Base-by-base conservation (phyloP, 768 basidiomycete species). In the Trametes maxima region DNA sequence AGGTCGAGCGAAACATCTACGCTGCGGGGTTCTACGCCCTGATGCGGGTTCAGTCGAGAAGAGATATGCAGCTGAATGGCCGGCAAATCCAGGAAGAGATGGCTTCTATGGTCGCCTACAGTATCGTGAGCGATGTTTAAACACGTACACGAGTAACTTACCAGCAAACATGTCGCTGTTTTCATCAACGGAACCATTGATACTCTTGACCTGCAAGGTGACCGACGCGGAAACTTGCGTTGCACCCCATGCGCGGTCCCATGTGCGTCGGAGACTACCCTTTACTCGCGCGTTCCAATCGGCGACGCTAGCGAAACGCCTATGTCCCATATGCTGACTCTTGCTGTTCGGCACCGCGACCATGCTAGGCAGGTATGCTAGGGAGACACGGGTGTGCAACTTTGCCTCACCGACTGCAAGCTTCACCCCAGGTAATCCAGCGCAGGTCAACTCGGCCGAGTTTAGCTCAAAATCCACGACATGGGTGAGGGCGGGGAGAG, bases 381-480 rank as follows among this genome's bases (percentile, higher is more conserved):
- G 83, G 36, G 79, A 75, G 24, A 90, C 78, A 28, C 80, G 77
- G 0, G 83, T 79, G 56, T 84, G 79, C 46, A 91, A 67, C 35
- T 76, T 78, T 13, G 86, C 74, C 42, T 81, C 79, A 59, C 80
- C 79, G 5, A 80, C 74, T 11, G 78, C 73, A n/a, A 90, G 68
- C 62, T 79, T 79, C 16, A 80, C 77, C 25, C 82, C 85, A 39
- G 83, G 81, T 14, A 82, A 67, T 25, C 80, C 82, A 13, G 79
- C 68, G 43, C 85, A 82, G 2, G 79, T 80, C 19, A 90, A 65
- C 3, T 78, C 72, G 3, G 82, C 81, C 17, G 79, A 78, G 65
- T 85, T 81, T 1, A 91, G 70, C 59, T 92, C 89, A 44, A 92
- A 85, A 49, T 87, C 84, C 24, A 91, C 70, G 0, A 84, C 82